Base-by-base conservation (phyloP, 2,329 filamentous ascomycete genomes). In the Xylariaceae sp. region DNA sequence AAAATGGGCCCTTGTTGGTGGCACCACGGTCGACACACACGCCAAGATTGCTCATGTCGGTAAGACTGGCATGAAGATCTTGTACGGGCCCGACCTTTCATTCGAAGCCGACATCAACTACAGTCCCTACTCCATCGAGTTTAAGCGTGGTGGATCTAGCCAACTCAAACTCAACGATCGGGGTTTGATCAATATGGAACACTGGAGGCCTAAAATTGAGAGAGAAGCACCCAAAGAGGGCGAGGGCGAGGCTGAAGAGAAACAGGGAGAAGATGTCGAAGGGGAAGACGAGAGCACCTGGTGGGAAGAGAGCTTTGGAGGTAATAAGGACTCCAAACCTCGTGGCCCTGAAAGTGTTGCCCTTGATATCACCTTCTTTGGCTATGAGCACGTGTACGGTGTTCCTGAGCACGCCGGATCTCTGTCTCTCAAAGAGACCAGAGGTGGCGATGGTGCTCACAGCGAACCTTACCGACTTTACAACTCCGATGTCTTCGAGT, bases 261-360 rank as follows among this genome's bases (percentile, higher is more conserved):
- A 75, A 44, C 65, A 74, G 44, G 67, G 73, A 44, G 56, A 58
- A 35, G 58, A 62, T 33, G 69, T 73, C 44, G 44, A 47, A 18
- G 65, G 69, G 39, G 82, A 87, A 56, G 88, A 94, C 57, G 88
- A 96, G 66, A 87, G 85, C 70, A 96, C 91, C 3, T 96, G 90
- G 90, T 99, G 94, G 94, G 94, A 99, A 6, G 94, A 99, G 73
- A 82, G 80, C 0, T 99, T 99, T 68, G 92, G 92, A 56, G 91
- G 92, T 53, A 95, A 94, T 67, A 97, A 91, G 0, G 94, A 99
- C 68, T 82, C 86, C 5, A 99, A 99, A 71, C 92, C 94, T n/a
- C 84, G 85, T 62, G 94, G 94, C 1, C 94, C 94, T 0, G 94
- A 99, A 70, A 94, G 91, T 65, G 78, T 99, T 40, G 90, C 82